Evolutionary conservation across 75 land plant species (phyloP).

Genomic region (Pinus tabuliformis): DNA sequence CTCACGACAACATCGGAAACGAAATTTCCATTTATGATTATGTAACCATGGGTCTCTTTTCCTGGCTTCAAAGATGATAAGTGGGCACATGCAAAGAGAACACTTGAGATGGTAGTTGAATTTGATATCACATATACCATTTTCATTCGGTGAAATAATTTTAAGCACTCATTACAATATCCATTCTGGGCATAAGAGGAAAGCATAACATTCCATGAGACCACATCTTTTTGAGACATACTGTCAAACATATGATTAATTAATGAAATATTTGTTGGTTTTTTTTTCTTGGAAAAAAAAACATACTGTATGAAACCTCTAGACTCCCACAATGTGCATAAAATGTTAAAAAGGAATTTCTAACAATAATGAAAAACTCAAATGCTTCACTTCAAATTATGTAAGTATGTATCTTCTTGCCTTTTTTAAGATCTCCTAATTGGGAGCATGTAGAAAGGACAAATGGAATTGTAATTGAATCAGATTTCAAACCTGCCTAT

Average conservation of each 20-base stretch:
- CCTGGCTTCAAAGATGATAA: neutral
- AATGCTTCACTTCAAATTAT: constrained; percentile 1
- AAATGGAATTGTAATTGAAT: constrained; percentile 33
- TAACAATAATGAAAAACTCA: neutral
- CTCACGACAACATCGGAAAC: neutral
- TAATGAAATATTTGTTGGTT: too few species aligned
- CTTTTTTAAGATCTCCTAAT: too few species aligned
- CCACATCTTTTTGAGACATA: constrained; percentile 5
- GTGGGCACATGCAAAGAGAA: constrained; percentile 8
- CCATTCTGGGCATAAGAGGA: neutral
- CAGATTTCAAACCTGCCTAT: constrained; percentile 24
- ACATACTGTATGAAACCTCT: neutral
- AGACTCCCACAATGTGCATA: constrained; percentile 9
- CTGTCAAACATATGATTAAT: neutral
- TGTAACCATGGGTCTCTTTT: constrained; percentile 5
- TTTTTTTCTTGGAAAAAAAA: too few species aligned
- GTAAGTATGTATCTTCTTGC: too few species aligned
- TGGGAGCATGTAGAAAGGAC: too few species aligned
- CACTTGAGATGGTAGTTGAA: neutral
- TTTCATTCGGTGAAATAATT: too few species aligned
- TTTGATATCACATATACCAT: too few species aligned
- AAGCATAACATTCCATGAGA: constrained; percentile 11
- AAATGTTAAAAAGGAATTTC: constrained; percentile 6
- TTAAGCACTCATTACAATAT: neutral
- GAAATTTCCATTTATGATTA: neutral